These are phyloP conservation scores for Diaporthe nobilis DNA, from an alignment of 2,329 filamentous ascomycete species.

Conservation along the genomic window DNA sequence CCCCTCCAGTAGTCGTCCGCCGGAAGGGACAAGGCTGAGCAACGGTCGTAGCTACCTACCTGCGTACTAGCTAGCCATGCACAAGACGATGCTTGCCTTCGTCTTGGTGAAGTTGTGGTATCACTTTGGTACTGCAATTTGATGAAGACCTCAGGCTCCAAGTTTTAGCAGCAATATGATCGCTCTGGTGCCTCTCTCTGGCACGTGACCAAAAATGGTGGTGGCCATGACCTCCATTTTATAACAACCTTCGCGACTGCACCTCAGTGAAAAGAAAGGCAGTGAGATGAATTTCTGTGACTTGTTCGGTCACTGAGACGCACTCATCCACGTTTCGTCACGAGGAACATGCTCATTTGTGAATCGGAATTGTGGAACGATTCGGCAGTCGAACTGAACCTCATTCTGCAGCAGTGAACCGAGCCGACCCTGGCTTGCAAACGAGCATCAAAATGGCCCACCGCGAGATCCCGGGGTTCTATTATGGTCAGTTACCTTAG, in stretches of 20 bases:
- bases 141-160: neutral
- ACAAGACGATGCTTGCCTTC: neutral
- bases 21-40: neutral
- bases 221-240: conserved; percentile 8
- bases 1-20: neutral
- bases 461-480: conserved; percentile 42
- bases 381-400: neutral
- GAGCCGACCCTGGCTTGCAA: neutral
- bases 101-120: neutral
- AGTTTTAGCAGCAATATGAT: neutral
- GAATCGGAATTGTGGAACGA: neutral
- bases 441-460: neutral
- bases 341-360: neutral
- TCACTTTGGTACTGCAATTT: neutral
- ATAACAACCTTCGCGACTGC: neutral
- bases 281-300: neutral
- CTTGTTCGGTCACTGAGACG: neutral
- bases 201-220: conserved; percentile 7
- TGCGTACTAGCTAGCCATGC: neutral
- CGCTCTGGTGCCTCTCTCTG: neutral
- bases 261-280: neutral
- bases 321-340: neutral
- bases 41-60: neutral
- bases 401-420: neutral
- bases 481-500: conserved; percentile 37